Conservation (phyloP, 2,329 filamentous ascomycete species). For the Biscogniauxia sp. region DNA sequence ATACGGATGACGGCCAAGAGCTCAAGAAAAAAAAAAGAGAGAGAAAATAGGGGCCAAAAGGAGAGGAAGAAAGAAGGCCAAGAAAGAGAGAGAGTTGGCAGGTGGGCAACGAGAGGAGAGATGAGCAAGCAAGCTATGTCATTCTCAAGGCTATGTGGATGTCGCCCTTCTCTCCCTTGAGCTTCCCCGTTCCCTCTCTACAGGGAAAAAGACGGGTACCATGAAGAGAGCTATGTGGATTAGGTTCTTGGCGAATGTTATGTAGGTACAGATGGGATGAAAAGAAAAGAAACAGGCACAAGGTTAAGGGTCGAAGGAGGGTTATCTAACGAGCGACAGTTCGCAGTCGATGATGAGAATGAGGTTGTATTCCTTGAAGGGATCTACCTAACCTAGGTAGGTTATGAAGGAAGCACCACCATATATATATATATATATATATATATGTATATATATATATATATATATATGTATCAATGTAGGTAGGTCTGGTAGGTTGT, state of each 20-base stretch:
- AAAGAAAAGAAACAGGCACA: no score
- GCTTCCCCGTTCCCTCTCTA: not conserved
- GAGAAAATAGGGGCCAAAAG: slow-evolving; percentile 19
- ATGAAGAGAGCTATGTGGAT: not conserved
- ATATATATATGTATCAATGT: no score
- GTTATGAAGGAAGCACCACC: no score
- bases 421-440: no score
- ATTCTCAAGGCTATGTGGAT: not conserved
- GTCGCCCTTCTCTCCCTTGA: not conserved
- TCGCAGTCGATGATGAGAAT: no score
- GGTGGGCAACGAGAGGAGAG: not conserved
- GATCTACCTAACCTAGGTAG: no score
- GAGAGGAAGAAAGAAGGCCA: slow-evolving; percentile 22
- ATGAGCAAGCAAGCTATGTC: not conserved
- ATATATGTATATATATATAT: no score
- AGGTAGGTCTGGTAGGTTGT: no score
- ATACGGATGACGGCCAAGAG: not conserved
- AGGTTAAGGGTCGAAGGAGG: no score
- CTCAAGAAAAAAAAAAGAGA: slow-evolving; percentile 12
- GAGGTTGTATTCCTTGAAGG: not conserved
- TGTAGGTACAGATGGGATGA: not conserved
- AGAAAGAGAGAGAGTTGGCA: slow-evolving; percentile 1
- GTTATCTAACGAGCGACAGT: not conserved
- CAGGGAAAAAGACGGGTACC: not conserved
- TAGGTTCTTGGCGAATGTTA: not conserved